Evolutionary conservation across 768 basidiomycete genomes (phyloP).

Genomic region (Goffeauzyma gilvescens): DNA sequence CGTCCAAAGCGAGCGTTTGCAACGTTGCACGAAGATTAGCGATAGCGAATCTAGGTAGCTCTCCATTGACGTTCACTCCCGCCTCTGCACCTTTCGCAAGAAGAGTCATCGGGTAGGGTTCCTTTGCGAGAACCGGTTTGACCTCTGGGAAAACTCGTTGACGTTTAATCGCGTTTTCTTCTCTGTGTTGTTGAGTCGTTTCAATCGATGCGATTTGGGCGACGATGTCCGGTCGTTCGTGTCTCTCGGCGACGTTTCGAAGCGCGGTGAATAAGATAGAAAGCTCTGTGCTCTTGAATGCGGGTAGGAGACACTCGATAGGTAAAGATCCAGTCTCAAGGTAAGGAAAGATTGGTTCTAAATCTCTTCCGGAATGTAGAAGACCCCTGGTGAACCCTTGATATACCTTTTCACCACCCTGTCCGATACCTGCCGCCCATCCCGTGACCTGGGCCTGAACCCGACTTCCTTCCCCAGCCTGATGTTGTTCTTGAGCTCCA

Average conservation of each 20-base stretch:
- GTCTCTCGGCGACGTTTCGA: conserved; percentile 9
- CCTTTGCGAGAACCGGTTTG: conserved; percentile 1
- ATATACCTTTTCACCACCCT: conserved; percentile 25
- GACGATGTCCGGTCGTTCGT: not conserved
- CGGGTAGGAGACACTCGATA: conserved; percentile 15
- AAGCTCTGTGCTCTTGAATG: conserved; percentile 14
- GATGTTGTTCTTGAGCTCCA: too few species aligned
- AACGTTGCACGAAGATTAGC: conserved; percentile 34
- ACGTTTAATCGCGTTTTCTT: too few species aligned
- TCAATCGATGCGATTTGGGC: too few species aligned
- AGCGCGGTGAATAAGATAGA: conserved; percentile 16
- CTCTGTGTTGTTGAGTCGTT: too few species aligned
- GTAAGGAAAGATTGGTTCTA: conserved; percentile 17
- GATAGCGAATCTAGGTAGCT: conserved; percentile 23
- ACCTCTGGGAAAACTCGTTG: not conserved
- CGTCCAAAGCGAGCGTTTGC: conserved; percentile 38
- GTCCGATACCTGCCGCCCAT: conserved; percentile 9
- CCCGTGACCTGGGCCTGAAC: too few species aligned
- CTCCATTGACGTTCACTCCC: too few species aligned
- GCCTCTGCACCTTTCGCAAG: not conserved
- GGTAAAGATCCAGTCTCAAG: conserved; percentile 11
- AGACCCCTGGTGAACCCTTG: conserved; percentile 24
- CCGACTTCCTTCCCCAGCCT: too few species aligned
- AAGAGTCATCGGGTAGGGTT: conserved; percentile 4
- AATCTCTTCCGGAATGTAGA: conserved; percentile 12